Conservation (phyloP, 495 filamentous ascomycete genomes). For the Acidiella bohemica region DNA sequence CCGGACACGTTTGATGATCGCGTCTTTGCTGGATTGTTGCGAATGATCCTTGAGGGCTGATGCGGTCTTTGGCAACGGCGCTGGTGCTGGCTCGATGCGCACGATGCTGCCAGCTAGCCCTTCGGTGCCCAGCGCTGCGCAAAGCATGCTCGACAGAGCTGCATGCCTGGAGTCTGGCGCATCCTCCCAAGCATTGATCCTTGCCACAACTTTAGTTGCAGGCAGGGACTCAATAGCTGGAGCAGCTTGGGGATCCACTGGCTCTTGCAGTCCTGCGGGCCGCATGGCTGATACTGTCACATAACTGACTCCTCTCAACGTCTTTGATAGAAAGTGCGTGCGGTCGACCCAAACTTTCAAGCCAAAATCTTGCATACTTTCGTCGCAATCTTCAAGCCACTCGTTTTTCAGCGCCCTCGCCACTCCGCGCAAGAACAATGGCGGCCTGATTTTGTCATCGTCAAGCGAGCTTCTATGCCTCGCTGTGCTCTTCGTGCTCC, state of each 20-base stretch:
- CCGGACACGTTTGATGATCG: slow-evolving; percentile 39
- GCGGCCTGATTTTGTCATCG: slow-evolving; percentile 22
- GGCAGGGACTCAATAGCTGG: slow-evolving; percentile 40
- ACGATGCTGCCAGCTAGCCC: slow-evolving; percentile 78
- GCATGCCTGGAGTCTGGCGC: slow-evolving; percentile 67
- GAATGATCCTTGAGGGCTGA: slow-evolving; percentile 26
- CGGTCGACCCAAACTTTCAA: slow-evolving; percentile 74
- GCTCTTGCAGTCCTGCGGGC: slow-evolving; percentile 62
- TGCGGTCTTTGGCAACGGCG: slow-evolving; percentile 40
- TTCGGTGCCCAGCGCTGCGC: slow-evolving; percentile 51
- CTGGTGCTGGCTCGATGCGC: slow-evolving; percentile 63
- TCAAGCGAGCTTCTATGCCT: slow-evolving; percentile 37
- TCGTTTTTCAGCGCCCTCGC: slow-evolving; percentile 51
- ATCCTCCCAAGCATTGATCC: slow-evolving; percentile 65
- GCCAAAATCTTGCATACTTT: slow-evolving; percentile 41
- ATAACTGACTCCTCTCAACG: slow-evolving; percentile 58
- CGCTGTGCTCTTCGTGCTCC: slow-evolving; percentile 56
- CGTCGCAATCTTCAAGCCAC: slow-evolving; percentile 55
- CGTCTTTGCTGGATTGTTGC: slow-evolving; percentile 29
- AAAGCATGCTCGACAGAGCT: slow-evolving; percentile 63
- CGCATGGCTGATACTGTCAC: slow-evolving; percentile 65
- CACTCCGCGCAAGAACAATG: slow-evolving; percentile 51
- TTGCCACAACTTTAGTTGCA: slow-evolving; percentile 60
- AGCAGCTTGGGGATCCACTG: slow-evolving; percentile 55
- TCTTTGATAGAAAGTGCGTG: slow-evolving; percentile 51